These are phyloP conservation scores for Globisporangium cederbergense DNA, from an alignment of 352 stramenopile genomes.

Conservation along the genomic window DNA sequence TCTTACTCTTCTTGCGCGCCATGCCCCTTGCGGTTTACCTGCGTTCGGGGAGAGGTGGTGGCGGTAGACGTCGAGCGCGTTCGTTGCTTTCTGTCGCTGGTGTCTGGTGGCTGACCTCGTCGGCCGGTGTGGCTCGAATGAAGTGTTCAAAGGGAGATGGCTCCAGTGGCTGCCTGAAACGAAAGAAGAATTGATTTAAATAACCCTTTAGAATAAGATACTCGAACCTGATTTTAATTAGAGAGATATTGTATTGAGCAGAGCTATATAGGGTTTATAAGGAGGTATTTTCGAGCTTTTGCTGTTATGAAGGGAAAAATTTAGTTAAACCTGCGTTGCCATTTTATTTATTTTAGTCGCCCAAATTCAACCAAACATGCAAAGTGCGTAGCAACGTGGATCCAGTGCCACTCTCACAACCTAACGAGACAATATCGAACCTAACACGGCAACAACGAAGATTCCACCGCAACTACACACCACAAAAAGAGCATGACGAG, in stretches of 20 bases:
- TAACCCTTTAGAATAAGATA: background rate
- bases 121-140: background rate
- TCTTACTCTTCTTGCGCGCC: constrained; percentile 19
- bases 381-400: background rate
- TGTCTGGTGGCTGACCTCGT: background rate
- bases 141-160: too few relatives aligned
- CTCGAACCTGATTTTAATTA: background rate
- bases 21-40: background rate
- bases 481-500: background rate
- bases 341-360: too few relatives aligned
- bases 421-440: background rate
- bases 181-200: background rate
- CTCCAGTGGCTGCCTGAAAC: background rate
- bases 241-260: background rate
- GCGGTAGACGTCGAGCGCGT: background rate
- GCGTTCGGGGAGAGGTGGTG: background rate
- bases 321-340: too few relatives aligned
- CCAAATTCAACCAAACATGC: background rate
- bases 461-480: background rate
- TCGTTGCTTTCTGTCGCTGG: background rate
- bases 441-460: background rate
- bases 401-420: background rate
- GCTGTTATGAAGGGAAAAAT: background rate
- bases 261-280: background rate
- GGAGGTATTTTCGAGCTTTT: background rate